Conservation (phyloP, 2,329 filamentous ascomycete species). For the Sarocladiaceae sp. region DNA sequence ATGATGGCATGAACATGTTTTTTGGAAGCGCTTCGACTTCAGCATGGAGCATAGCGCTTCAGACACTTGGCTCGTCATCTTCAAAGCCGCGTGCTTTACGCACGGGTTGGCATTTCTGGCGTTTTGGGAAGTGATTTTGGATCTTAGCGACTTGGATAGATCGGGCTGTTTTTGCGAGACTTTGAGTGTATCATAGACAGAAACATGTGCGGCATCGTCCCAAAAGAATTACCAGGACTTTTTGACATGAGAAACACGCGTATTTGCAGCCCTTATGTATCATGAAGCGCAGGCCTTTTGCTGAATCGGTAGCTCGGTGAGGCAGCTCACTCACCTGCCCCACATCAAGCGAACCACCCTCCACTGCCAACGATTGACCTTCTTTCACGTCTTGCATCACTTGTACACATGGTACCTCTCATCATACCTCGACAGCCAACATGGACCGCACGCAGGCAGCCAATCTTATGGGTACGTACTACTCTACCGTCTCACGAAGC, state of each 20-base stretch:
- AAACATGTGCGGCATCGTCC: too few species aligned
- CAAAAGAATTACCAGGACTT: too few species aligned
- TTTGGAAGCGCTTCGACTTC: background rate
- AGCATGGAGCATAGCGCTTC: too few species aligned
- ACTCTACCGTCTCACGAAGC: conserved; percentile 6
- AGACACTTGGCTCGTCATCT: too few species aligned
- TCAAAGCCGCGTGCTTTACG: too few species aligned
- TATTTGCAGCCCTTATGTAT: background rate
- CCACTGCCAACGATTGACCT: background rate
- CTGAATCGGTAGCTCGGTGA: background rate
- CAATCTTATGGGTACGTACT: conserved; percentile 11
- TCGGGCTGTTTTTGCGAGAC: too few species aligned
- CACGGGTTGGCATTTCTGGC: conserved; percentile 1
- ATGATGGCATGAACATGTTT: background rate
- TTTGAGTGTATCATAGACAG: too few species aligned
- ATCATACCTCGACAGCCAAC: background rate
- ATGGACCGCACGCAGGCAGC: conserved; percentile 12
- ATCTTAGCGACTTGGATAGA: conserved; percentile 7
- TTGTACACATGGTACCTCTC: background rate
- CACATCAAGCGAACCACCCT: background rate
- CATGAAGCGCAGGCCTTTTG: too few species aligned
- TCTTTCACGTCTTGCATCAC: background rate
- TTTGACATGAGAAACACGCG: too few species aligned
- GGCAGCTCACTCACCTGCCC: background rate
- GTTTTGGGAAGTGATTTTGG: background rate